A percentile compares a stretch with the other conserved stretches of the same genome.
These are phyloP conservation scores for barley (Hordeum vulgare) DNA, from an alignment of 176 grass and related monocot genomes.

Conservation along the genomic window MorexV3_pseudomolecules_assembly NC_058520.1:454533498-454533997, in stretches of 20 bases:
- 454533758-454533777: not conserved
- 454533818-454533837: not conserved
- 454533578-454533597: slow-evolving; percentile 93
- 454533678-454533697: not conserved
- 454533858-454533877: too few relatives aligned
- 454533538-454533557: slow-evolving; percentile 82
- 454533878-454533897: too few relatives aligned
- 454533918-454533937: too few relatives aligned
- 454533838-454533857: not conserved
- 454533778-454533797: not conserved
- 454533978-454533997: not conserved
- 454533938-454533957: too few relatives aligned
- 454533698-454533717: not conserved
- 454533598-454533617: slow-evolving; percentile 10
- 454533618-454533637: slow-evolving; percentile 3
- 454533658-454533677: not conserved
- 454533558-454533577: slow-evolving; percentile 88
- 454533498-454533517: slow-evolving; percentile 97
- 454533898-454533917: too few relatives aligned
- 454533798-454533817: not conserved
- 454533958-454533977: not conserved
- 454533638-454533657: not conserved
- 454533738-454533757: not conserved
- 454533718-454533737: not conserved
- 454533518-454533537: slow-evolving; percentile 84